These are phyloP conservation scores for Fraxinus greggii DNA, from an alignment of 305 asterid genomes.

Conservation along the genomic window DNA sequence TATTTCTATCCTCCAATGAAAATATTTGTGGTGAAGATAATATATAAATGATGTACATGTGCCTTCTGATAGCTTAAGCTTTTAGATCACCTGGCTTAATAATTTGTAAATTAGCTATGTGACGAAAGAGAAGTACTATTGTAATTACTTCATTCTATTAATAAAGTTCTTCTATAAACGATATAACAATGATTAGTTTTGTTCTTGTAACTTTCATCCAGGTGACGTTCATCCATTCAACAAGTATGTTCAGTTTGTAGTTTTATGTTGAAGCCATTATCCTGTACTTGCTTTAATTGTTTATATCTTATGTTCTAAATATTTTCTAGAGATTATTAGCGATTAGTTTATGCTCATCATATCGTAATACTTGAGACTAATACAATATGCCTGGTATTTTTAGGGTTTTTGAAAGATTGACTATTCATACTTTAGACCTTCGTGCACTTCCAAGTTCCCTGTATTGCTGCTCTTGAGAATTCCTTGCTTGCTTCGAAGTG, in stretches of 20 bases:
- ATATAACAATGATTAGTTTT: neutral
- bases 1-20: neutral
- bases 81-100: neutral
- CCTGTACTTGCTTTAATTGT: neutral
- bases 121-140: neutral
- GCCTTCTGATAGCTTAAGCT: neutral
- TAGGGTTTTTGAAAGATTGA: neutral
- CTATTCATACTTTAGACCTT: neutral
- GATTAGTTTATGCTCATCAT: neutral
- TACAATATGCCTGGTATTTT: neutral
- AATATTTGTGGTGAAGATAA: neutral
- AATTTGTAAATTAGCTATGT: neutral
- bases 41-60: neutral
- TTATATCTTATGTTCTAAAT: neutral
- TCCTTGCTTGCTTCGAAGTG: neutral
- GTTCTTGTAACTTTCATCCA: neutral
- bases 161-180: neutral
- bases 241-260: neutral
- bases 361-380: neutral
- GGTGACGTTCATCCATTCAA: neutral
- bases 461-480: neutral
- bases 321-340: neutral
- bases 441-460: constrained; percentile 3
- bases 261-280: neutral
- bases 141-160: neutral